Percentiles rank a stretch among this genome's conserved stretches.
Evolutionary conservation across 805 yeast species (phyloP).

Genomic region (Candida berthetii): DNA sequence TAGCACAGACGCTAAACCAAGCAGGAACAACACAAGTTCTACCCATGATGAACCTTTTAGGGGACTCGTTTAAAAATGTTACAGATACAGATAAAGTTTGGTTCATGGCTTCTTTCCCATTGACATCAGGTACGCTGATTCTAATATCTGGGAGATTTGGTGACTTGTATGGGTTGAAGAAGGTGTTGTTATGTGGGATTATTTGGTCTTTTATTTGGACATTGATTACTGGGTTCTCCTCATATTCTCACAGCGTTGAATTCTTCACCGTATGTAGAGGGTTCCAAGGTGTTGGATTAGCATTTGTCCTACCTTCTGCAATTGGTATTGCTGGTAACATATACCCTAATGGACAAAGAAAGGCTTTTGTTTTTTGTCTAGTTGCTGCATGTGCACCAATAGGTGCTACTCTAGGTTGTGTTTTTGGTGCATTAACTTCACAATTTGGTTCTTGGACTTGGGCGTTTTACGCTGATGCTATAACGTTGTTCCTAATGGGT

Average conservation of each 20-base stretch:
- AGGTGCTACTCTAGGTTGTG: constrained; percentile 49
- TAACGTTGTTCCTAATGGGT: constrained; percentile 26
- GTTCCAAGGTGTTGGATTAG: constrained; percentile 57
- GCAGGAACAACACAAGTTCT: constrained; percentile 32
- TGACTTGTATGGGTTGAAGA: constrained; percentile 62
- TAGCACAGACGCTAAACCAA: constrained; percentile 34
- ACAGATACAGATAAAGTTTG: constrained; percentile 35
- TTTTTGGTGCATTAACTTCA: constrained; percentile 44
- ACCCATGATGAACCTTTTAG: constrained; percentile 28
- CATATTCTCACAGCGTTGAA: constrained; percentile 39
- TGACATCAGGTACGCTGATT: constrained; percentile 70
- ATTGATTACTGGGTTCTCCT: constrained; percentile 51
- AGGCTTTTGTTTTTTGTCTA: constrained; percentile 46
- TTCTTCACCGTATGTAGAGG: constrained; percentile 51
- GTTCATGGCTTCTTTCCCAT: constrained; percentile 67
- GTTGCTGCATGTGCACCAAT: constrained; percentile 57
- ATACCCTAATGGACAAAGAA: constrained; percentile 38
- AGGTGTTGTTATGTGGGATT: constrained; percentile 49
- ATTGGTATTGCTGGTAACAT: constrained; percentile 48
- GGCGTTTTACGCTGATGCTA: constrained; percentile 38
- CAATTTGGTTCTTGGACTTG: constrained; percentile 42
- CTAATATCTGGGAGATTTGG: constrained; percentile 65
- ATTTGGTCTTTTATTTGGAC: constrained; percentile 51
- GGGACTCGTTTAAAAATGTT: constrained; percentile 23
- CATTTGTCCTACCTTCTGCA: constrained; percentile 52